A percentile compares a stretch with the other conserved stretches of the same genome.
Conservation (phyloP, 2,329 filamentous ascomycete species). For the Aschersonia sp. region DNA sequence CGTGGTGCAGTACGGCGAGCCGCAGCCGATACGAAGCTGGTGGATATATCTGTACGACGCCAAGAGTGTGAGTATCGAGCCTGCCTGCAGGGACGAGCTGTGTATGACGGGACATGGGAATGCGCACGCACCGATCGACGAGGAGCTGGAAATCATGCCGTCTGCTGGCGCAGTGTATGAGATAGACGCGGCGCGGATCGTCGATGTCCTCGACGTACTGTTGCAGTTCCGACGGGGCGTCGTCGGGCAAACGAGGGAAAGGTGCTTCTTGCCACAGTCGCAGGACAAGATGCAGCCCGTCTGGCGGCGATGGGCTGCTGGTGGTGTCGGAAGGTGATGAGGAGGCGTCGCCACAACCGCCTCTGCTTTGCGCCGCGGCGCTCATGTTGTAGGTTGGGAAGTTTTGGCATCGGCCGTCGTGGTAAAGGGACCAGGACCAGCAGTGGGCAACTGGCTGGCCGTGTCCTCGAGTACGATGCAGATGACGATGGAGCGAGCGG, state of each 20-base stretch:
- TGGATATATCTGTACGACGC: slow-evolving; percentile 48
- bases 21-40: slow-evolving; percentile 74
- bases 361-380: slow-evolving; percentile 5
- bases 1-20: slow-evolving; percentile 51
- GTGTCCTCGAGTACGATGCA: background rate
- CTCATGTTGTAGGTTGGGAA: slow-evolving; percentile 3
- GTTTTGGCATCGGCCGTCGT: slow-evolving; percentile 1
- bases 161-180: slow-evolving; percentile 44
- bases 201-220: slow-evolving; percentile 42
- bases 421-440: background rate
- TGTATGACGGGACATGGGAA: background rate
- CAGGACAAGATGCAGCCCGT: slow-evolving; percentile 34
- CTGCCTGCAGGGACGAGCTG: background rate
- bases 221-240: slow-evolving; percentile 44
- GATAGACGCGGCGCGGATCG: slow-evolving; percentile 46
- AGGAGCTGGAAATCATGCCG: slow-evolving; percentile 51
- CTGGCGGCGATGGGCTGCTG: slow-evolving; percentile 4
- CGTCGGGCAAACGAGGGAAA: slow-evolving; percentile 42
- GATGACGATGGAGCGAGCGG: too few species aligned
- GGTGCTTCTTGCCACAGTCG: slow-evolving; percentile 48
- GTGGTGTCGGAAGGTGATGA: slow-evolving; percentile 1
- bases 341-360: slow-evolving; percentile 2
- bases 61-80: background rate
- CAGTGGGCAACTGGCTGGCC: background rate
- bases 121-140: slow-evolving; percentile 43